A percentile compares a stretch with the other conserved stretches of the same genome.
Evolutionary conservation across 768 basidiomycete genomes (phyloP).

Genomic region (Neoboletus brunneissimus): DNA sequence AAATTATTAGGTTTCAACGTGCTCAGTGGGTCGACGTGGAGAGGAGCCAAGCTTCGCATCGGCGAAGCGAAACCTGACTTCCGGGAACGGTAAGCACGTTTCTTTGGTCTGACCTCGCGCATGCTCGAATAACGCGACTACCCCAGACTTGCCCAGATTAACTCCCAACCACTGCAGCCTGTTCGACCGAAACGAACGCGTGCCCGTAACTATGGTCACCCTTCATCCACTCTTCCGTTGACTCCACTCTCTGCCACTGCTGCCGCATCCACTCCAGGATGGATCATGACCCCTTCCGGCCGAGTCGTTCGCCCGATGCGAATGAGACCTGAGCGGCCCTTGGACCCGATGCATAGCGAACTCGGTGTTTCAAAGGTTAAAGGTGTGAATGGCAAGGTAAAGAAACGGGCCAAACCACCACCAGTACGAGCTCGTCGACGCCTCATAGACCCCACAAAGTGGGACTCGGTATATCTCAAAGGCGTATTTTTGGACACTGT

Average conservation of each 20-base stretch:
- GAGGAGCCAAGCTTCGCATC: conserved; percentile 79
- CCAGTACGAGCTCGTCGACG: conserved; percentile 56
- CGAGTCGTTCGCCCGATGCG: conserved; percentile 63
- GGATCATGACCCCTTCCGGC: conserved; percentile 68
- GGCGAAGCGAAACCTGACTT: conserved; percentile 83
- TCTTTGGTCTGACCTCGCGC: neutral
- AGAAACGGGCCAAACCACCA: conserved; percentile 47
- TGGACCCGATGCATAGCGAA: conserved; percentile 32
- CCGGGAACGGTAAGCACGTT: conserved; percentile 47
- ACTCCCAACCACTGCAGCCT: conserved; percentile 25
- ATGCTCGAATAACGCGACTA: neutral
- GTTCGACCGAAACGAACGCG: conserved; percentile 43
- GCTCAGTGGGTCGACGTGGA: conserved; percentile 82
- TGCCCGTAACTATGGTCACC: conserved; percentile 36
- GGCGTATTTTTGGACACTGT: conserved; percentile 60
- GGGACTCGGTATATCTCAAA: conserved; percentile 67
- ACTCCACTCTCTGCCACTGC: conserved; percentile 59
- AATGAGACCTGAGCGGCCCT: conserved; percentile 66
- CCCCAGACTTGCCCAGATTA: conserved; percentile 12
- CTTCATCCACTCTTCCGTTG: conserved; percentile 62
- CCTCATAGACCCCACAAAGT: conserved; percentile 71
- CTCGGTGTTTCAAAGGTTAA: conserved; percentile 4
- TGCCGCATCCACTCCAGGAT: conserved; percentile 55
- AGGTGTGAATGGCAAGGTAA: conserved; percentile 33
- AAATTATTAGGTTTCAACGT: conserved; percentile 59